Base-by-base conservation (phyloP, 139 green algal genomes). In the Deuterostichococcus epilithicus region DNA sequence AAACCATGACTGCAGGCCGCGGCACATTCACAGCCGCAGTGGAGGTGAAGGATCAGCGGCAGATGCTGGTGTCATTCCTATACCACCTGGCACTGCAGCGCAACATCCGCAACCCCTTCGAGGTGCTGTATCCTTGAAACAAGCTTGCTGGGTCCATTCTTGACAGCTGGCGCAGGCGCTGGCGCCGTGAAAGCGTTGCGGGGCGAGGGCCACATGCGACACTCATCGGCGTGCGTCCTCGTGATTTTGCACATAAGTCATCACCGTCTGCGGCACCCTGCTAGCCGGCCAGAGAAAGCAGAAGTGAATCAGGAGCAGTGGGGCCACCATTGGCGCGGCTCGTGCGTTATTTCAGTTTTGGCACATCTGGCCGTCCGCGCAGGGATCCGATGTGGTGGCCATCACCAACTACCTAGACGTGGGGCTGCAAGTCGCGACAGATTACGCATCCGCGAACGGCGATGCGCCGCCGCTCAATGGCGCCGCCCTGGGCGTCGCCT, bases 361-460 rank as follows among this genome's bases (percentile, higher is more conserved):
- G n/a, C 39, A 60, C 30, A 35, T 18, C 18, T 59, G 18, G 22
- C 22, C 6, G 10, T 8, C 52, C 28, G 52, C 52, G 28, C 52
- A 63, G 52, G 39, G 38, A 26, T 69, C 78, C 35, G 76, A 87
- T 37, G 89, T 95, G 22, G 92, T 94, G 30, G 92, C 89, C 45
- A 94, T 97, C 78, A 94, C 90, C 58, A 95, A 94, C 81, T 96
- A 95, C 78, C 65, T 97, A 0, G 88, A 97, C 77, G 13, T 95
- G 1, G 92, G 90, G 15, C 75, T 95, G 42, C 85, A 90, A 73
- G 77, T 91, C 44, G 73, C 32, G 35, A 38, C 34, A 38, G 26
- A 58, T 25, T 68, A 59, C 26, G 70, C 13, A 26, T 37, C 52
- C n/a, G 39, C 39, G 34, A 39, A 60, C 37, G 35, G 4, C 69